These are phyloP conservation scores for Ambrosia trifida DNA, from an alignment of 129 eudicot species.

Conservation along the genomic window DNA sequence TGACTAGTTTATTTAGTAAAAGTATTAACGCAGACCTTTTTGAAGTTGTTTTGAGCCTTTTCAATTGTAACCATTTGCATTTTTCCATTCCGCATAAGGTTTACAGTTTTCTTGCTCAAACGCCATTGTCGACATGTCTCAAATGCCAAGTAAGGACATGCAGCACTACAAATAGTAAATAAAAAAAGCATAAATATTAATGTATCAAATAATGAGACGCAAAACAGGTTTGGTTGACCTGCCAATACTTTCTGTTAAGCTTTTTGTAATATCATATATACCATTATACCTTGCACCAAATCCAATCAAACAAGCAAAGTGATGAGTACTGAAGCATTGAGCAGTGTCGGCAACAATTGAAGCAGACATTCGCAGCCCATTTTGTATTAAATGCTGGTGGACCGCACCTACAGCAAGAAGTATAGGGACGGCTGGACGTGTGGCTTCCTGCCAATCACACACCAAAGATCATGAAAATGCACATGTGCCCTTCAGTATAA, in stretches of 20 bases:
- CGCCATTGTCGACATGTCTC: conserved; percentile 99
- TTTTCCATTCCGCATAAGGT: conserved; percentile 94
- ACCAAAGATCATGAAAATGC: conserved; percentile 5
- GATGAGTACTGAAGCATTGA: conserved; percentile 99
- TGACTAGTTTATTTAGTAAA: neutral
- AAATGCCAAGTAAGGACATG: conserved; percentile 95
- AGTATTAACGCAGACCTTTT: conserved; percentile 57
- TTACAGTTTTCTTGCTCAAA: conserved; percentile 88
- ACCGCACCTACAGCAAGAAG: conserved; percentile 99
- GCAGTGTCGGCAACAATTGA: conserved; percentile 99
- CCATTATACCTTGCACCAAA: conserved; percentile 90
- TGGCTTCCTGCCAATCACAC: conserved; percentile 64
- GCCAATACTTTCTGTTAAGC: neutral
- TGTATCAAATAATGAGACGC: neutral
- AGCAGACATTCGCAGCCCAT: conserved; percentile 93
- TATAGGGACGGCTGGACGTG: conserved; percentile 95
- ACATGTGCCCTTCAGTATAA: conserved; percentile 7
- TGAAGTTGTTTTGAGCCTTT: conserved; percentile 96
- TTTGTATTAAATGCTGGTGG: conserved; percentile 98
- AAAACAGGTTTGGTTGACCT: neutral
- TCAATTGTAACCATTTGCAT: conserved; percentile 98
- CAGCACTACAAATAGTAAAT: conserved; percentile 59
- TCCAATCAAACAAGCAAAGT: conserved; percentile 98
- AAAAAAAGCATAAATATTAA: neutral
- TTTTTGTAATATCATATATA: neutral